Evolutionary conservation across 23 red algal species (phyloP), one percentile per base, ranked within the genome.

Genomic region (Gracilaria caudata): DNA sequence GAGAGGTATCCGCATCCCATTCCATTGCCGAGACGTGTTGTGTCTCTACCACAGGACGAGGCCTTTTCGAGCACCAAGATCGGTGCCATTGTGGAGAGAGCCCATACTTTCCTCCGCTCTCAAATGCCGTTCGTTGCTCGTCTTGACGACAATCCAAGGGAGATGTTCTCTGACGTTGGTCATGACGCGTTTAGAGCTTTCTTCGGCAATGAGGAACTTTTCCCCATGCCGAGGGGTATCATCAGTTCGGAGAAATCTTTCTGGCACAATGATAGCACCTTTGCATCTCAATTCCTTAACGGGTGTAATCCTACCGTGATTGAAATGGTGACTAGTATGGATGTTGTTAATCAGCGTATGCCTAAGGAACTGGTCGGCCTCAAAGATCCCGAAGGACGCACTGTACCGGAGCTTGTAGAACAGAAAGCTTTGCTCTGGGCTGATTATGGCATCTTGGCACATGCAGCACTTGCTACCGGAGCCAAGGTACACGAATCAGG

Each of bases 221-320:
- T 89, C 29, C 85, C 85, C 7, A 78, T 89, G 71, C 85, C 85
- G 29, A 28, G 72, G 16, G 72, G 72, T 45, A 78, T 89, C 28
- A 68, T 89, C 29, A 64, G 23, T 9, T 43, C 44, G 28, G 85
- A 89, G 21, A 44, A 39, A 26, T 46, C 47, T 34, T 79, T 78
- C 51, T 89, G 85, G 85, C 26, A 28, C 26, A 38, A 78, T 39
- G 85, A 89, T 68, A 72, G 25, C 40, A 41, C 44, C 29, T 89
- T 89, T 56, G 30, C 72, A 37, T 55, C 68, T 54, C 85, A 89
- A 46, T 89, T 89, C 49, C 59, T 89, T 11, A 78, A 77, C 43
- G 85, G 85, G 25, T 89, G 85, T 58, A 89, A 89, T 70, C 85
- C 85, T 13, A 89, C 85, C 0, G 56, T 89, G 45, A 89, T 89